A percentile compares a stretch with the other conserved stretches of the same genome.
Conservation (phyloP, 768 basidiomycete genomes). For the Leccinum olivaceopallidum region DNA sequence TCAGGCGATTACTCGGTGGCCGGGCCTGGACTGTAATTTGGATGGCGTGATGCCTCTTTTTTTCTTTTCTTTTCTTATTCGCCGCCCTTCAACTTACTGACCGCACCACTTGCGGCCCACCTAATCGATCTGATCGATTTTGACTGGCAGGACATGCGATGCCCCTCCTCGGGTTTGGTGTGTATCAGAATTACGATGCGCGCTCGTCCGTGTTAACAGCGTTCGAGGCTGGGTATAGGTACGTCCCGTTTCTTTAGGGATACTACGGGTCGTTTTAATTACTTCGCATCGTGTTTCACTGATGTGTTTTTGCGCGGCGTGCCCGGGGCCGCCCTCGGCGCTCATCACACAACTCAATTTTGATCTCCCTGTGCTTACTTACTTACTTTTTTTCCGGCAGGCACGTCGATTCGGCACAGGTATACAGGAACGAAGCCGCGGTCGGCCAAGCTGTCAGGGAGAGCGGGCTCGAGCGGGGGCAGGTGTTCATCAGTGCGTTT, state of each 20-base stretch:
- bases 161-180: slow-evolving; percentile 70
- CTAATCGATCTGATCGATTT: slow-evolving; percentile 6
- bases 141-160: slow-evolving; percentile 48
- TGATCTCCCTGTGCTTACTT: background rate
- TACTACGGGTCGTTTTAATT: background rate
- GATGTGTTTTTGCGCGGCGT: background rate
- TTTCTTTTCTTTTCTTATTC: background rate
- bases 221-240: slow-evolving; percentile 67
- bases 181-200: slow-evolving; percentile 65
- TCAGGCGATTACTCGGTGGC: slow-evolving; percentile 30
- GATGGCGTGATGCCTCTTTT: background rate
- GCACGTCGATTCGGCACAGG: slow-evolving; percentile 74
- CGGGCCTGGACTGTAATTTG: background rate
- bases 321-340: background rate
- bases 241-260: slow-evolving; percentile 3
- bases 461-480: slow-evolving; percentile 53
- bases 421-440: slow-evolving; percentile 62
- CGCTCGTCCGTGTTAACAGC: slow-evolving; percentile 59
- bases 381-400: slow-evolving; percentile 33
- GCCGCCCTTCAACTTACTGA: background rate
- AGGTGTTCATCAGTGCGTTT: slow-evolving; percentile 68
- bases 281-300: background rate
- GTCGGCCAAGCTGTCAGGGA: slow-evolving; percentile 62
- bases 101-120: background rate
- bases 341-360: background rate